Conservation (phyloP, 371 early-diverging fungal genomes). For the Mucor ambiguus region DNA sequence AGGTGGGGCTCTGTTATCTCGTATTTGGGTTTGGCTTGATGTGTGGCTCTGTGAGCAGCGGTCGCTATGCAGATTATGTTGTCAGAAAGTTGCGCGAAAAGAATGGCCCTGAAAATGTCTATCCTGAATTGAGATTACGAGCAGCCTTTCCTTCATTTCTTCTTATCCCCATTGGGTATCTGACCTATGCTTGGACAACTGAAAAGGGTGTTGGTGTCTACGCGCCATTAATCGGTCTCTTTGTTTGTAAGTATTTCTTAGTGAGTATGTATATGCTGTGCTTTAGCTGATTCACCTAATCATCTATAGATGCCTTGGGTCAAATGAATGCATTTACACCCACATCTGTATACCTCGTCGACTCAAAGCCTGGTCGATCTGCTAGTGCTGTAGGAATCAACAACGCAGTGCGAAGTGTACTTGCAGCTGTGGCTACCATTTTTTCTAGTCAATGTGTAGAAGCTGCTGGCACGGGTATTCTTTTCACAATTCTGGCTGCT, state of each 20-base stretch:
- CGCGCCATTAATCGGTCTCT: conserved; percentile 53
- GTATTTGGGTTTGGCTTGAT: conserved; percentile 50
- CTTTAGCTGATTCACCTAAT: not conserved
- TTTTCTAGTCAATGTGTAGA: conserved; percentile 28
- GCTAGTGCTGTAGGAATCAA: conserved; percentile 57
- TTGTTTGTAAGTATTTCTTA: conserved; percentile 57
- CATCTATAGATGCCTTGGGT: conserved; percentile 30
- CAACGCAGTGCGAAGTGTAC: conserved; percentile 46
- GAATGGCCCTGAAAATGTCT: conserved; percentile 8
- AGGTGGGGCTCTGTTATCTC: conserved; percentile 51
- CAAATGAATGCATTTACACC: conserved; percentile 46
- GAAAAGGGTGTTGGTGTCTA: conserved; percentile 39
- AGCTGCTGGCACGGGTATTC: conserved; percentile 24
- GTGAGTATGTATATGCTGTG: conserved; percentile 19
- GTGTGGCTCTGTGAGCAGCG: conserved; percentile 49
- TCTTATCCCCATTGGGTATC: conserved; percentile 53
- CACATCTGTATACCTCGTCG: conserved; percentile 55
- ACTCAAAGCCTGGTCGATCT: conserved; percentile 55
- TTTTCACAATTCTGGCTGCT: conserved; percentile 30
- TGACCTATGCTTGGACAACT: conserved; percentile 59
- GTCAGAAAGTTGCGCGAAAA: conserved; percentile 29
- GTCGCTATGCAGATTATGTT: conserved; percentile 49
- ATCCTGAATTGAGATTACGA: conserved; percentile 48
- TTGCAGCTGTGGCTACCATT: conserved; percentile 36
- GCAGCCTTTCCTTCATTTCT: conserved; percentile 49